Base-by-base conservation (phyloP, 805 yeast species). In the Kodamaea kakaduensis region DNA sequence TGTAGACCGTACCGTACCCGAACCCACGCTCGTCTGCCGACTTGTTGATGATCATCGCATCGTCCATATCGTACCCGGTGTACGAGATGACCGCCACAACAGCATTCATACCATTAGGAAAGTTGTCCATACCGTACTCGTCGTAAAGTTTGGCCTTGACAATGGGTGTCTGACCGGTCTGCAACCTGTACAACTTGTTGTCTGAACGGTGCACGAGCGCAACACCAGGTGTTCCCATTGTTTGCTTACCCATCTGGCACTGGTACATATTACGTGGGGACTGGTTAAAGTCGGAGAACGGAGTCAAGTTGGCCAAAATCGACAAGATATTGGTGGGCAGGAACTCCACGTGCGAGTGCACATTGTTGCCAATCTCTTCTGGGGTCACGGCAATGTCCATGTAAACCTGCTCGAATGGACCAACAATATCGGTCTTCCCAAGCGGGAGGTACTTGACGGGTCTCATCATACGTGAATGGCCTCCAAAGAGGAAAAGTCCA, bases 201-300 rank as follows among this genome's bases (percentile, higher is more conserved):
- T 93, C 98, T 1, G 96, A 84, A 62, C 98, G 77, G 61, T 88
- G 95, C 29, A 70, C 76, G 36, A 90, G 69, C 0, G 95, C 97
- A 45, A 93, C 96, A 67, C 97, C 97, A 6, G 98, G 98, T 4
- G 98, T 93, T 64, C 98, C 98, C 98, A 93, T 93, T 14, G 98
- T 90, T 71, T 93, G 98, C 69, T 93, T 93, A 78, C 97, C 97
- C 98, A 93, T 93, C 74, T 93, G 98, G 68, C 98, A 93, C 70
- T 93, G 98, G 62, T 93, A 93, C 97, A 93, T 93, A 61, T 93
- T 93, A 78, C 98, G 84, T 54, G 98, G 98, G 17, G 97, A 89
- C 71, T 93, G 98, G 64, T 93, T 93, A 71, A 93, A 93, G 62
- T 93, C 98, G 1, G 97, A 89, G 60, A 87, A 93, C 47, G 98